phyloP scores from a whole-genome alignment of 2,329 filamentous ascomycete species.

The Bipolaris cookei region DNA sequence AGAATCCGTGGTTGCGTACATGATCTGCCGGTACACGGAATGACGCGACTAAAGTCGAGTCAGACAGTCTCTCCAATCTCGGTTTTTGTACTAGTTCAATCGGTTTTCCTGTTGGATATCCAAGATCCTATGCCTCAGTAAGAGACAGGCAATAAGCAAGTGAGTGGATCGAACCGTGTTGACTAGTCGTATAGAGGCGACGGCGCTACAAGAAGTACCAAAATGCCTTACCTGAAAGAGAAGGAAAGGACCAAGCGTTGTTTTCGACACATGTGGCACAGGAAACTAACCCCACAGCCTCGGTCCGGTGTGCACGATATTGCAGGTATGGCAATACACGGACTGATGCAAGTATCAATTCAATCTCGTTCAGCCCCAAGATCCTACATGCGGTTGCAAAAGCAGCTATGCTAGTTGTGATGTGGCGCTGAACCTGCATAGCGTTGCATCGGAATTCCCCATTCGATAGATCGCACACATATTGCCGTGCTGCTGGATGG shows the following conservation, averaged over 20 bases:
- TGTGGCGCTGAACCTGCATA: not conserved
- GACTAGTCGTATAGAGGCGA: not conserved
- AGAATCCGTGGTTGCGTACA: not conserved
- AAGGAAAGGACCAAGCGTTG: conserved; percentile 2
- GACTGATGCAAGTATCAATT: conserved; percentile 6
- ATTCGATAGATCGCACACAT: conserved; percentile 12
- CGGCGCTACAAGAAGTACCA: conserved; percentile 4
- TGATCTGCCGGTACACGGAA: not conserved
- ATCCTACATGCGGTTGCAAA: not conserved
- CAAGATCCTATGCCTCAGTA: not conserved
- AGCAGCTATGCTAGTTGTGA: not conserved
- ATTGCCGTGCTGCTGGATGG: conserved; percentile 13
- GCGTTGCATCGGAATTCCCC: conserved; percentile 9
- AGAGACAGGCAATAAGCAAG: not conserved
- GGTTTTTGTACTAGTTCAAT: not conserved
- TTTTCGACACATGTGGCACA: conserved; percentile 9
- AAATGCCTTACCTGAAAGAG: conserved; percentile 2
- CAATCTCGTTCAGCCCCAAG: not conserved
- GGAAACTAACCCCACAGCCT: conserved; percentile 10
- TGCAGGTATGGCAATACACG: conserved; percentile 1
- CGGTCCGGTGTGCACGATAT: conserved; percentile 6
- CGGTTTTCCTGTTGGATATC: not conserved
- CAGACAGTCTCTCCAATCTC: not conserved
- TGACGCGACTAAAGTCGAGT: not conserved
- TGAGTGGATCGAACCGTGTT: not conserved